Evolutionary conservation across 202 grass and related monocot genomes (phyloP), one percentile per base, ranked within the genome.

Genomic region (Eragrostis tef): DNA sequence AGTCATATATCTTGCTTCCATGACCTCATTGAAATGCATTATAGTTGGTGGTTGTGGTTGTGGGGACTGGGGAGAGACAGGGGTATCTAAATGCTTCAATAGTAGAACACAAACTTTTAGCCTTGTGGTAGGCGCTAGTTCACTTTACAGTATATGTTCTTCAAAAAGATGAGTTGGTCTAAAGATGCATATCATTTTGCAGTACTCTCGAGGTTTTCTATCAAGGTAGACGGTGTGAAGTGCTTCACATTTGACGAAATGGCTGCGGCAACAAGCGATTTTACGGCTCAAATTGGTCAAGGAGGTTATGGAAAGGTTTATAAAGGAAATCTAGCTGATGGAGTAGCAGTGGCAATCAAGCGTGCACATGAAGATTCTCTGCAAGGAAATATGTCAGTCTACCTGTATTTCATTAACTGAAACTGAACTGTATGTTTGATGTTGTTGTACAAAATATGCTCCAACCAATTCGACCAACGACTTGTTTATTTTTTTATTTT

Each of bases 291-390:
- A 90, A 85, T 98, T 45, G 95, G 95, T 67, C 85, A 91, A 75
- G 95, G 95, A 58, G 95, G 95, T 51, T 98, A 95, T 79, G 96
- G 96, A 71, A 98, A 93, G 70, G 92, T 98, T 59, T 98, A 95
- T 75, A 89, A 79, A 90, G 96, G 92, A 76, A 80, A 71, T 64
- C 68, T 98, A 86, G 78, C 71, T 75, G 87, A 98, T 85, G 92
- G 96, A 80, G 88, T 66, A 83, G 16, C 85, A 73, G 96, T 98
- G 44, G 96, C 96, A 21, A 88, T 98, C 86, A 98, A 98, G 79
- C 83, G 96, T 79, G 96, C 92, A 21, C 89, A 95, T 53, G 89
- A 93, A 83, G 88, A 81, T 84, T 93, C 96, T 48, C 64, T 98
- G 51, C 96, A 98, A 83, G 96, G 96, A n/a, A n/a, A n/a, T n/a